Evolutionary conservation across 73 alveolate species (phyloP).

Genomic region (Paramecium caudatum): DNA sequence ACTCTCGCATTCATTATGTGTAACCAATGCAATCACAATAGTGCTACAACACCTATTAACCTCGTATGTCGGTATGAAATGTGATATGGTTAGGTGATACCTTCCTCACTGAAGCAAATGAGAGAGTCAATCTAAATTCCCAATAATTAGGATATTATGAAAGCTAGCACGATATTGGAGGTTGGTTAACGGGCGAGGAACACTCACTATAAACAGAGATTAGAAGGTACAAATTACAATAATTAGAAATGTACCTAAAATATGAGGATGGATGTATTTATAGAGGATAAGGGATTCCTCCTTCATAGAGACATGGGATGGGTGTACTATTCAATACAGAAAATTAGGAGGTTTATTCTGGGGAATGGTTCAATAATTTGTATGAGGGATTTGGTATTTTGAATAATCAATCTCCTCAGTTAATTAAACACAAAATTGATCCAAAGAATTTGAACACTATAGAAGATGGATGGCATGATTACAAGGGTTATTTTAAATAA

Average conservation of each 20-base stretch:
- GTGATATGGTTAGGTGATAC: slow-evolving; percentile 30
- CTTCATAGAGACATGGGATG: slow-evolving; percentile 33
- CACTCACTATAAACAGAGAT: slow-evolving; percentile 38
- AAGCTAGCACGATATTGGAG: slow-evolving; percentile 16
- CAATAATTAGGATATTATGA: slow-evolving; percentile 28
- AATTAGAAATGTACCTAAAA: slow-evolving; percentile 6
- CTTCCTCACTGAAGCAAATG: slow-evolving; percentile 4
- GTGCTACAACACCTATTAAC: not conserved
- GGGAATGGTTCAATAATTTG: slow-evolving; percentile 54
- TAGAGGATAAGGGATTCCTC: slow-evolving; percentile 61
- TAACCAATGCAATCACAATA: not conserved
- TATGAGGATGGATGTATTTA: slow-evolving; percentile 55
- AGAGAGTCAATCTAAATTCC: slow-evolving; percentile 35
- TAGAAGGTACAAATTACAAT: not conserved
- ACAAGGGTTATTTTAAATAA: slow-evolving; percentile 35
- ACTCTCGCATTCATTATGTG: slow-evolving; percentile 43
- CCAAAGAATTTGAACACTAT: slow-evolving; percentile 19
- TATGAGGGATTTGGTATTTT: slow-evolving; percentile 58
- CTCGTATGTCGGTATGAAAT: slow-evolving; percentile 34
- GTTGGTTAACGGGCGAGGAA: slow-evolving; percentile 41
- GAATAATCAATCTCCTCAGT: not conserved
- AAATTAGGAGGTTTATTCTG: slow-evolving; percentile 55
- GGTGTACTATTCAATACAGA: slow-evolving; percentile 49
- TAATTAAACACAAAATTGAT: slow-evolving; percentile 5
- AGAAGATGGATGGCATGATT: slow-evolving; percentile 59